Conservation (phyloP, 2,329 filamentous ascomycete genomes). For the Grosmannia serpens region DNA sequence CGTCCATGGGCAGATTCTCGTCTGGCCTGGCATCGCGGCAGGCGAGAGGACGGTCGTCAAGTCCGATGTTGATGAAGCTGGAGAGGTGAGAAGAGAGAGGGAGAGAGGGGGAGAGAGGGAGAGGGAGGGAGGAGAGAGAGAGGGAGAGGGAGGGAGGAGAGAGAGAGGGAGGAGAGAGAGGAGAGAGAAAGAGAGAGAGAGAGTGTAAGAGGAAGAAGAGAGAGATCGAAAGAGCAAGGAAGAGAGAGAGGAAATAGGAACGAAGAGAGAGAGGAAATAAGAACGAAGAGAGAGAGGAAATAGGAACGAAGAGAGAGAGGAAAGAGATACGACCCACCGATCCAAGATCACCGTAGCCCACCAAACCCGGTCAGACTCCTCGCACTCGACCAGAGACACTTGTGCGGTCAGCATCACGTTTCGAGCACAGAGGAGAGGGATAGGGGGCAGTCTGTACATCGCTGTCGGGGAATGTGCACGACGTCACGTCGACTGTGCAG, state of each 20-base stretch:
- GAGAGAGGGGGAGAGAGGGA: neutral
- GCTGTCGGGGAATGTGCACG: neutral
- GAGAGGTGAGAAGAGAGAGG: neutral
- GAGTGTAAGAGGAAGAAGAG: too few species aligned
- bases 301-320: neutral
- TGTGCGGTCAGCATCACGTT: neutral
- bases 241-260: too few species aligned
- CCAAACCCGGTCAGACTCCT: slow-evolving; percentile 8
- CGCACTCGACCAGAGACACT: slow-evolving; percentile 6
- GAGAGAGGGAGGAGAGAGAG: neutral
- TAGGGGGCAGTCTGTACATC: neutral
- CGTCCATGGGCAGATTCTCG: slow-evolving; percentile 10
- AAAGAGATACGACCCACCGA: neutral
- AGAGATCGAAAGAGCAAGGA: neutral
- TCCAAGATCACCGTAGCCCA: slow-evolving; percentile 9
- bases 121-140: neutral
- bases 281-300: neutral
- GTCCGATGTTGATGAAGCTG: slow-evolving; percentile 8
- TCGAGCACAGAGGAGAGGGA: neutral
- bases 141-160: neutral
- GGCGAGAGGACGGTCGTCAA: slow-evolving; percentile 7
- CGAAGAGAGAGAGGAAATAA: neutral
- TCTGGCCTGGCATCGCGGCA: slow-evolving; percentile 6
- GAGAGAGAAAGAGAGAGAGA: too few species aligned
- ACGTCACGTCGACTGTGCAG: slow-evolving; percentile 1